These are phyloP conservation scores for Chlorophyllum brunneum DNA, from an alignment of 768 basidiomycete genomes.

Conservation along the genomic window DNA sequence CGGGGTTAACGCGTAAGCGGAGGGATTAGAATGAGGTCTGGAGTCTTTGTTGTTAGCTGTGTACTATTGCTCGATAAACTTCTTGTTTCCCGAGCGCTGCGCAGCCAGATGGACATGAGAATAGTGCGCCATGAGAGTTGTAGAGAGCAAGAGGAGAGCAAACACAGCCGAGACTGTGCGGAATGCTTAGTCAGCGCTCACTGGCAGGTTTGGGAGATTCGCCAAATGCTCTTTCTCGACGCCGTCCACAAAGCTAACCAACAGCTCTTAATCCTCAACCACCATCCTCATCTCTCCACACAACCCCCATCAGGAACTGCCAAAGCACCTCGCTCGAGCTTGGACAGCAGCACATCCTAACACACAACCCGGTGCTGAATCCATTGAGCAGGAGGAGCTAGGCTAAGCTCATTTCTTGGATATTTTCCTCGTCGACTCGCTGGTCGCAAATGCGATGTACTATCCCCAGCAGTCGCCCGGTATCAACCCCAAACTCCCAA, in stretches of 20 bases:
- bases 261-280: background rate
- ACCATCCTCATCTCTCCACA: background rate
- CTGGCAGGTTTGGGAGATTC: conserved; percentile 1
- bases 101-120: too few relatives aligned
- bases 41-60: conserved; percentile 1
- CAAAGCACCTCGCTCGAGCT: background rate
- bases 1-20: conserved; percentile 52
- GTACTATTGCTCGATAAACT: conserved; percentile 4
- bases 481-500: conserved; percentile 71
- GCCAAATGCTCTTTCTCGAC: conserved; percentile 2
- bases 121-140: background rate
- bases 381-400: background rate
- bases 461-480: conserved; percentile 83
- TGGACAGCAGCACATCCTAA: background rate
- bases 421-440: conserved; percentile 1
- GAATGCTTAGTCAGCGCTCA: conserved; percentile 10
- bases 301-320: background rate
- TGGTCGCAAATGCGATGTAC: conserved; percentile 61
- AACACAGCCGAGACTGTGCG: background rate
- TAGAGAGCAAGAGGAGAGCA: background rate
- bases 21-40: conserved; percentile 21
- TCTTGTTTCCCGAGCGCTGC: too few relatives aligned
- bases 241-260: conserved; percentile 7
- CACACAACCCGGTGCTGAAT: background rate
- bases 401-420: conserved; percentile 10